Base-by-base conservation (phyloP, 106 monocot species). In the Acorus calamus region DNA sequence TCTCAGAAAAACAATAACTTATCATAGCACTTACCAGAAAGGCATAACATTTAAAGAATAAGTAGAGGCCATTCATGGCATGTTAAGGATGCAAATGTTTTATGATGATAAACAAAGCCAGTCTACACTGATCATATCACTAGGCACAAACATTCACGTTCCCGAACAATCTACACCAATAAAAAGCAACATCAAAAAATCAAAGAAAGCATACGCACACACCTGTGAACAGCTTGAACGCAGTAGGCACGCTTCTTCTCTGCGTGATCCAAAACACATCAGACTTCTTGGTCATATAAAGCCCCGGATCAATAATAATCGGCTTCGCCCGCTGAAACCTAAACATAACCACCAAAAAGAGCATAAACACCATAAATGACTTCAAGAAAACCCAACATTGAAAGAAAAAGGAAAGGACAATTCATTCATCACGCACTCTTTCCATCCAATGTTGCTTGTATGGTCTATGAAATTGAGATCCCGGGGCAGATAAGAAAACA, bases 161-260 rank as follows among this genome's bases (percentile, higher is more conserved):
- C n/a, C n/a, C n/a, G n/a, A n/a, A n/a, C n/a, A n/a, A n/a, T n/a
- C n/a, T n/a, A n/a, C n/a, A n/a, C n/a, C n/a, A n/a, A n/a, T n/a
- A n/a, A n/a, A n/a, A n/a, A n/a, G n/a, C n/a, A n/a, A n/a, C n/a
- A n/a, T n/a, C n/a, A n/a, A n/a, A n/a, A n/a, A n/a, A n/a, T n/a
- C n/a, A n/a, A n/a, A n/a, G n/a, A n/a, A n/a, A n/a, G n/a, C n/a
- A n/a, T n/a, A n/a, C n/a, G n/a, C n/a, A n/a, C n/a, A n/a, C n/a
- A n/a, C n/a, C n/a, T 57, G 88, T 88, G 61, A 88, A 93, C 41
- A 93, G 83, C 54, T 86, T 93, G 71, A 93, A 93, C 4, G 88
- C 85, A 41, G 88, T 83, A 4, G 93, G 93, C 44, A 93, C 69
- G 53, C 82, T 88, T 56, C 93, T 80, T 61, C 76, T 82, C 74